Percentiles rank a stretch among this genome's conserved stretches.
Conservation (phyloP, 73 alveolate genomes). For the Tetrahymena malaccensis region DNA sequence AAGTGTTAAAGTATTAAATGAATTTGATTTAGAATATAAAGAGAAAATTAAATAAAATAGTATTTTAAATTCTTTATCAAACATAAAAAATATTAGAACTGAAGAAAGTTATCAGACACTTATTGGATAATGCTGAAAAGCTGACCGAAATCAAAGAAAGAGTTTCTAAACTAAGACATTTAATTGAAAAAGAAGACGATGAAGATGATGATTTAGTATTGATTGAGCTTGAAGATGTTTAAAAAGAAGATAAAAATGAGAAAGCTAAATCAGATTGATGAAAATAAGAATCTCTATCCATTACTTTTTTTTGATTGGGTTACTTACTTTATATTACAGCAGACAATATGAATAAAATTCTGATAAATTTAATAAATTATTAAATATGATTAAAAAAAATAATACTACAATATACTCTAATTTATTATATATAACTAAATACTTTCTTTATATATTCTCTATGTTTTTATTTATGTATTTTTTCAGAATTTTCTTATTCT, state of each 20-base stretch:
- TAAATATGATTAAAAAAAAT: background rate
- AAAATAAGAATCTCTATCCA: too few relatives aligned
- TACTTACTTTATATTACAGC: background rate
- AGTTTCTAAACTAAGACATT: background rate
- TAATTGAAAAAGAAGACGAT: background rate
- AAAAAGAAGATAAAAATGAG: background rate
- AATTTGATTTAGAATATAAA: too few relatives aligned
- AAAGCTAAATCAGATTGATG: background rate
- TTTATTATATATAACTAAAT: too few relatives aligned
- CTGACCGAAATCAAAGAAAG: background rate
- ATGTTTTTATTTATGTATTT: background rate
- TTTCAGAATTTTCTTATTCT: background rate
- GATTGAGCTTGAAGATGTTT: background rate
- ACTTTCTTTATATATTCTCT: background rate
- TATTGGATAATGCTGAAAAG: background rate
- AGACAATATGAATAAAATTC: too few relatives aligned
- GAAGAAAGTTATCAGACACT: background rate
- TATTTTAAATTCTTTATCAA: too few relatives aligned
- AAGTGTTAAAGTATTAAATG: background rate
- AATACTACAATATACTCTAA: background rate
- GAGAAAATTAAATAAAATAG: too few relatives aligned
- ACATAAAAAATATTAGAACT: background rate
- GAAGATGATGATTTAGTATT: background rate
- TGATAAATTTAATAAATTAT: background rate
- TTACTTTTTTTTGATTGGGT: background rate